These are phyloP conservation scores for Paramyrothecium roridum DNA, from an alignment of 2,329 filamentous ascomycete genomes.

Conservation along the genomic window DNA sequence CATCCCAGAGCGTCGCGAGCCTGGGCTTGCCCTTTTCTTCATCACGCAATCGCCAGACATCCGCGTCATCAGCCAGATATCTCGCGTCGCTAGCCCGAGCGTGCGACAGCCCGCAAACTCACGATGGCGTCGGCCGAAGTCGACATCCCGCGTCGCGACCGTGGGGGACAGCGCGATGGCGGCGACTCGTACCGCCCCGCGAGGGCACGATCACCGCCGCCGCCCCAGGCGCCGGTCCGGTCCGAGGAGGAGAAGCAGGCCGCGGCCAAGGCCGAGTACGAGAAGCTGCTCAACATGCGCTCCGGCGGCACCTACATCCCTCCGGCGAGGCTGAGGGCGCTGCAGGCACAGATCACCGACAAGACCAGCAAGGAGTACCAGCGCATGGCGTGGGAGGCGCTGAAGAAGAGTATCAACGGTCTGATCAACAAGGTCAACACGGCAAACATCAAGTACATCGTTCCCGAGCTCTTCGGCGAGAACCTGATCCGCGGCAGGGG, in stretches of 20 bases:
- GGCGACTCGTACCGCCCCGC: conserved; percentile 49
- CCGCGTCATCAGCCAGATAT: not conserved
- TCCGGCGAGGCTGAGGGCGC: conserved; percentile 80
- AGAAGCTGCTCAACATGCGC: conserved; percentile 86
- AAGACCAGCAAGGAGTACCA: conserved; percentile 96
- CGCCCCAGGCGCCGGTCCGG: conserved; percentile 34
- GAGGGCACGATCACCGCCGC: conserved; percentile 28
- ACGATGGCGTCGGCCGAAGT: conserved; percentile 45
- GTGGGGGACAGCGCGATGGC: conserved; percentile 33
- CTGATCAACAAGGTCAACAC: conserved; percentile 99
- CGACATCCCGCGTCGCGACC: conserved; percentile 35
- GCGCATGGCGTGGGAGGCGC: conserved; percentile 97
- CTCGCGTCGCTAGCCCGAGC: no score
- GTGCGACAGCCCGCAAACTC: not conserved
- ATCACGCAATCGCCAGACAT: no score
- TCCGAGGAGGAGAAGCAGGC: conserved; percentile 84
- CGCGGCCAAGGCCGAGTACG: conserved; percentile 86
- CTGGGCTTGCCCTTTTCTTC: no score
- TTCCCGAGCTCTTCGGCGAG: conserved; percentile 92
- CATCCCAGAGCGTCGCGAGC: not conserved
- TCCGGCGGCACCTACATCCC: conserved; percentile 97
- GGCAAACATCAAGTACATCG: conserved; percentile 95
- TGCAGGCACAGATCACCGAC: conserved; percentile 96
- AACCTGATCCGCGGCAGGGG: conserved; percentile 90
- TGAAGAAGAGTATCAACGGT: conserved; percentile 98